These are phyloP conservation scores for Saccharomycopsis lassenensis DNA, from an alignment of 805 yeast species.

Conservation along the genomic window DNA sequence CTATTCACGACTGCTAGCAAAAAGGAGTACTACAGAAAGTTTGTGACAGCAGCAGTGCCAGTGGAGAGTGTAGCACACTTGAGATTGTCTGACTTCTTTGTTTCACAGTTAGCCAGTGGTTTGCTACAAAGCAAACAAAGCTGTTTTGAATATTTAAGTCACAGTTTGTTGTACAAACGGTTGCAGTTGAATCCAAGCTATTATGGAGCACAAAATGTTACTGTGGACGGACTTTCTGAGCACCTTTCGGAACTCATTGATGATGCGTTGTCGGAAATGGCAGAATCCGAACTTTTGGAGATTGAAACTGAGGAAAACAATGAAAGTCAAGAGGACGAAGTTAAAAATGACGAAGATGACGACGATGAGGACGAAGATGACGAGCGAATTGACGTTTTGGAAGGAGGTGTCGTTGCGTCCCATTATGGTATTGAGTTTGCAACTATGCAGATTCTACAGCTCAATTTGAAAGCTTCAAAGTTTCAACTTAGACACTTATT, in stretches of 20 bases:
- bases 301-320: conserved; percentile 32
- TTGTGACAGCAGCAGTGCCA: conserved; percentile 67
- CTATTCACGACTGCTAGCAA: conserved; percentile 48
- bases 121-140: conserved; percentile 63
- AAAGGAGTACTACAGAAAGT: conserved; percentile 55
- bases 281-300: conserved; percentile 52
- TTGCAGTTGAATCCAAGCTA: conserved; percentile 76
- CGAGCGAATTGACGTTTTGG: conserved; percentile 44
- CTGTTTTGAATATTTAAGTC: conserved; percentile 85
- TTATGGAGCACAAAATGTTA: conserved; percentile 62
- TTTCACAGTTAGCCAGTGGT: conserved; percentile 62
- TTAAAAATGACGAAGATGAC: conserved; percentile 24
- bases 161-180: conserved; percentile 72
- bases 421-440: conserved; percentile 55
- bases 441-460: conserved; percentile 53
- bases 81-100: conserved; percentile 52
- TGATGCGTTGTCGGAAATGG: conserved; percentile 49
- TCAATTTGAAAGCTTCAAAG: conserved; percentile 26
- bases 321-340: conserved; percentile 26
- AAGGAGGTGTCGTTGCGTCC: conserved; percentile 65
- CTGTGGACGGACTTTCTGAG: conserved; percentile 64
- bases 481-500: conserved; percentile 52
- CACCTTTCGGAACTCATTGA: conserved; percentile 80
- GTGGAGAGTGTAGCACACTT: conserved; percentile 64
- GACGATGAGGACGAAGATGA: conserved; percentile 29